A percentile compares a stretch with the other conserved stretches of the same genome.
Evolutionary conservation across 2,329 filamentous ascomycete species (phyloP).

Genomic region (Diplocarpon mali): DNA sequence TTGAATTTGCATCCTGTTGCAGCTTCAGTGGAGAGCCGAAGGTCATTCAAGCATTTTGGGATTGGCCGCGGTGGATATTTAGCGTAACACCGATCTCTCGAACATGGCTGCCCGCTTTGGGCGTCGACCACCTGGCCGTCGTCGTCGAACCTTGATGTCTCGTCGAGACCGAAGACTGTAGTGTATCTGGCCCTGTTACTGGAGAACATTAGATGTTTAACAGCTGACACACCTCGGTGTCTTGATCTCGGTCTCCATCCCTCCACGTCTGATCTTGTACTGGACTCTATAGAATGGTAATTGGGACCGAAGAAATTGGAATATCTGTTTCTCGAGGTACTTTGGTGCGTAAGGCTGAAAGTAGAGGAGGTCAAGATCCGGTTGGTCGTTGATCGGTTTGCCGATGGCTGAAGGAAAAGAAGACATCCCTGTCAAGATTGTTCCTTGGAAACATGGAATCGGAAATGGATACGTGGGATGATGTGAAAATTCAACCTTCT

Average conservation of each 20-base stretch:
- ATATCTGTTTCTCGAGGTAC: constrained; percentile 45
- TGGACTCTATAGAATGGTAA: constrained; percentile 67
- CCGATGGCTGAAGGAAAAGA: constrained; percentile 42
- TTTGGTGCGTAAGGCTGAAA: constrained; percentile 62
- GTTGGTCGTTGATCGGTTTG: constrained; percentile 50
- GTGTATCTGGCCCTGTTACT: constrained; percentile 36
- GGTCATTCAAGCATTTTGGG: constrained; percentile 54
- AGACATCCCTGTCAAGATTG: constrained; percentile 31
- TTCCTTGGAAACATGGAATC: constrained; percentile 34
- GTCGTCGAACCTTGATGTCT: constrained; percentile 49
- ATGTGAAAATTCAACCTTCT: constrained; percentile 21
- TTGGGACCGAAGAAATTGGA: constrained; percentile 58
- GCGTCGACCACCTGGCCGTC: constrained; percentile 33
- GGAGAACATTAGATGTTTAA: not conserved
- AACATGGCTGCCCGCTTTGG: constrained; percentile 31
- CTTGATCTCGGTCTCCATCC: constrained; percentile 48
- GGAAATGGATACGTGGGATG: constrained; percentile 41
- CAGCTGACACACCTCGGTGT: constrained; percentile 35
- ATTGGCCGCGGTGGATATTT: constrained; percentile 55
- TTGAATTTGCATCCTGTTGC: constrained; percentile 61
- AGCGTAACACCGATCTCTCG: constrained; percentile 42
- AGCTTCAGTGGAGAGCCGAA: constrained; percentile 52
- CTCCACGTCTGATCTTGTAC: constrained; percentile 59
- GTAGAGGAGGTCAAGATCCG: constrained; percentile 62
- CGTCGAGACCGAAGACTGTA: constrained; percentile 47